Evolutionary conservation across 2,329 filamentous ascomycete species (phyloP).

Genomic region (Scedosporium apiospermum): DNA sequence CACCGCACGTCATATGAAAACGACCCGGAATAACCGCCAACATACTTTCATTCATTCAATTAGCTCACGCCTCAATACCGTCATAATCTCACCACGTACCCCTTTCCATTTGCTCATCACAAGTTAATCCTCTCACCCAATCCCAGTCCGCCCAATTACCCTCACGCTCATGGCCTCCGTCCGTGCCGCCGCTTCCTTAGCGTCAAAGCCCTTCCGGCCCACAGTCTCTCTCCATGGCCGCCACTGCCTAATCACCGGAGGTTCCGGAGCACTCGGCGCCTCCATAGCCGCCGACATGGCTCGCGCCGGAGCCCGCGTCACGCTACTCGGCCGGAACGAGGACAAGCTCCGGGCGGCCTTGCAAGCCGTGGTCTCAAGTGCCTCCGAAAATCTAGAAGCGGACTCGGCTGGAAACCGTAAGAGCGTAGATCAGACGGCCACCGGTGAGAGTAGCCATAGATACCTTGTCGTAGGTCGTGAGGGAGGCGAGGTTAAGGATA

Average conservation of each 20-base stretch:
- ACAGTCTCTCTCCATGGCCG: constrained; percentile 30
- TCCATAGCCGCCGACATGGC: constrained; percentile 61
- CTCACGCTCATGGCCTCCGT: constrained; percentile 2
- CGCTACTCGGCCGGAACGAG: constrained; percentile 51
- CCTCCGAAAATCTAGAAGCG: constrained; percentile 5
- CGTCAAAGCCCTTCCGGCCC: constrained; percentile 17
- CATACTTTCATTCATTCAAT: no score
- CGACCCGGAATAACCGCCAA: no score
- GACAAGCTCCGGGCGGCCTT: constrained; percentile 32
- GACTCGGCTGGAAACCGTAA: background rate
- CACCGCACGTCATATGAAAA: no score
- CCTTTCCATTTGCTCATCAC: no score
- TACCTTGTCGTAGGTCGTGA: background rate
- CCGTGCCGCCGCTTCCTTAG: constrained; percentile 5
- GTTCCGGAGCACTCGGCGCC: constrained; percentile 59
- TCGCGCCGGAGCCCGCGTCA: constrained; percentile 45
- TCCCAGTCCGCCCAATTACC: background rate
- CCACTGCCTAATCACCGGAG: constrained; percentile 57
- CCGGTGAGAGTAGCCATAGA: background rate
- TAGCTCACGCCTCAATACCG: no score
- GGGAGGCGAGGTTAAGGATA: background rate
- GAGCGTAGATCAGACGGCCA: background rate
- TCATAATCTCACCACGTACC: no score
- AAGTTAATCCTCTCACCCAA: no score
- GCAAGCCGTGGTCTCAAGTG: constrained; percentile 14